A percentile compares a stretch with the other conserved stretches of the same genome.
Evolutionary conservation across 2,329 filamentous ascomycete species (phyloP).

Genomic region (Ramichloridium luteum): DNA sequence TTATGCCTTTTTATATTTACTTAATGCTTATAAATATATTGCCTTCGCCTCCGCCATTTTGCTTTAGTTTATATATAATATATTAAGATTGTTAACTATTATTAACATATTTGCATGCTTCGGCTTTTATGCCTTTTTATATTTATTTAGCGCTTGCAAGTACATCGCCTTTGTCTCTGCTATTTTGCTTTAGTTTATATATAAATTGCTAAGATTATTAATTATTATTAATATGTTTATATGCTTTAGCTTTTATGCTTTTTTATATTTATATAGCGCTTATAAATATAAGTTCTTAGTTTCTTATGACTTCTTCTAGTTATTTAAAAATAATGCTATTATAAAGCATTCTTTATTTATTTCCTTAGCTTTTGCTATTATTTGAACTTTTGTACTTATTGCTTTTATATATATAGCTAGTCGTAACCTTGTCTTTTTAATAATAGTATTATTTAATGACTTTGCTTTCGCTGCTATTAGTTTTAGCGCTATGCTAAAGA

Average conservation of each 20-base stretch:
- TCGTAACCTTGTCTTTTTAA: background rate
- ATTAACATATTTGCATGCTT: background rate
- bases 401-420: background rate
- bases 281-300: constrained; percentile 1
- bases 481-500: background rate
- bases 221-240: background rate
- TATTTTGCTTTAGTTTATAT: constrained; percentile 1
- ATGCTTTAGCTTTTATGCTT: background rate
- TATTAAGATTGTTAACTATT: constrained; percentile 6
- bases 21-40: constrained; percentile 6
- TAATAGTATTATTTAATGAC: background rate
- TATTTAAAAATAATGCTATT: background rate
- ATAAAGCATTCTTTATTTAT: background rate
- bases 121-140: background rate
- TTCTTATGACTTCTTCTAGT: constrained; percentile 1
- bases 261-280: constrained; percentile 1
- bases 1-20: constrained; percentile 3
- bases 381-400: background rate
- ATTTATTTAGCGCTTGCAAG: background rate
- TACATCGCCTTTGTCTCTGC: constrained; percentile 1
- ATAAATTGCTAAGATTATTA: constrained; percentile 1
- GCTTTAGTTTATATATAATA: constrained; percentile 6
- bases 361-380: too few species aligned
- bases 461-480: background rate
- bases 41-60: constrained; percentile 7